Conservation (phyloP, 2,329 filamentous ascomycete species). For the Zasmidium citrigriseum region DNA sequence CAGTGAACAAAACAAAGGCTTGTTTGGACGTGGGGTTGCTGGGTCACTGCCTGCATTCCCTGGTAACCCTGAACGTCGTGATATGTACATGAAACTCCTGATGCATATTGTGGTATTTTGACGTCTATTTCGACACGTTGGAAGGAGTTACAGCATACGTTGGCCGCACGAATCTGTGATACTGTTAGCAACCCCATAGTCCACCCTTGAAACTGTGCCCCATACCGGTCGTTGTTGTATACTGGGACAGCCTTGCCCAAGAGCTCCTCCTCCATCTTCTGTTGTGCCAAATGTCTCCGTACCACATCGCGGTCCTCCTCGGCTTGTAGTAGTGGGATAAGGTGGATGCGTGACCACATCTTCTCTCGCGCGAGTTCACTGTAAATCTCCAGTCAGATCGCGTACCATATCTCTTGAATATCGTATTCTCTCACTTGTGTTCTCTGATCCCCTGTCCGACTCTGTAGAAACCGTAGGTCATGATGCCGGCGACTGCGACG, state of each 20-base stretch:
- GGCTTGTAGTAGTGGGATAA: constrained; percentile 90
- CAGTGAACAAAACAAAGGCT: not conserved
- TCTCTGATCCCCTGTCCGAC: constrained; percentile 81
- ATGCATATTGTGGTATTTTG: not conserved
- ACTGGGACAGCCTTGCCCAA: constrained; percentile 80
- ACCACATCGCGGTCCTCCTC: constrained; percentile 97
- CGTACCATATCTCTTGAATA: not conserved
- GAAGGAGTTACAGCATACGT: constrained; percentile 73
- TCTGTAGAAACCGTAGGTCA: constrained; percentile 90
- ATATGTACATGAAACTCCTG: constrained; percentile 2
- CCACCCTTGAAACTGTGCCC: constrained; percentile 8
- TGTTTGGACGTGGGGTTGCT: not conserved
- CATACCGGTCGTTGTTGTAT: constrained; percentile 86
- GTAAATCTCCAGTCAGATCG: constrained; percentile 20
- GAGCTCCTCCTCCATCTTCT: constrained; percentile 86
- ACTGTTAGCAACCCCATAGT: constrained; percentile 8
- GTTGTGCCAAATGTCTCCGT: constrained; percentile 79
- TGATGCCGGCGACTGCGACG: constrained; percentile 72
- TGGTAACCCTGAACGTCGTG: not conserved
- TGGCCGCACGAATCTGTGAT: constrained; percentile 72
- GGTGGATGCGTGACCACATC: constrained; percentile 95
- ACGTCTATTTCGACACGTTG: constrained; percentile 57
- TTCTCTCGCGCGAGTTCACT: constrained; percentile 96
- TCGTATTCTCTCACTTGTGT: constrained; percentile 67
- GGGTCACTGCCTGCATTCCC: not conserved